A percentile compares a stretch with the other conserved stretches of the same genome.
These are phyloP conservation scores for Psilocybe subaeruginosa DNA, from an alignment of 768 basidiomycete genomes.

Conservation along the genomic window DNA sequence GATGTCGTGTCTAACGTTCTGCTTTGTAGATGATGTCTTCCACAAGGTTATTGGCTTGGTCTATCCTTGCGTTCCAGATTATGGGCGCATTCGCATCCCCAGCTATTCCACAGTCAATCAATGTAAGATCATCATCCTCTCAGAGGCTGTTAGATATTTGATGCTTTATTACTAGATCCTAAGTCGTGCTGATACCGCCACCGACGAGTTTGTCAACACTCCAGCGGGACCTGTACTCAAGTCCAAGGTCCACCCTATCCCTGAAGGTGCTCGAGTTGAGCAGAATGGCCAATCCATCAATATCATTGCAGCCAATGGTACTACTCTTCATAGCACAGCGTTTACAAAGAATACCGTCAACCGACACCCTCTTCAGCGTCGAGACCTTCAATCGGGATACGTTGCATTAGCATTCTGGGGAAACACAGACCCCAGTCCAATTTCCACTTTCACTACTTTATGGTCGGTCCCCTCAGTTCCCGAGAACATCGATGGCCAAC, in stretches of 20 bases:
- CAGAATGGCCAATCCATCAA: not conserved
- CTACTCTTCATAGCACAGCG: not conserved
- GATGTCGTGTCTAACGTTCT: not conserved
- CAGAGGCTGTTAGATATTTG: not conserved
- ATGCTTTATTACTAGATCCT: not conserved
- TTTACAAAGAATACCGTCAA: not conserved
- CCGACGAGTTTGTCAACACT: not conserved
- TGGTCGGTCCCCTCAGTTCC: slow-evolving; percentile 27
- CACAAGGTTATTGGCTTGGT: not conserved
- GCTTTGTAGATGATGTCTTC: not conserved
- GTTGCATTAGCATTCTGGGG: slow-evolving; percentile 20
- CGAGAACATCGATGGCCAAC: slow-evolving; percentile 18
- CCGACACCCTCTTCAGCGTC: too few relatives aligned
- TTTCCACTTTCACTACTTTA: slow-evolving; percentile 16
- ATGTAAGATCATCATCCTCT: not conserved
- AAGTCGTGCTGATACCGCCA: not conserved
- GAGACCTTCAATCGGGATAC: not conserved
- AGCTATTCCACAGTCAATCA: not conserved
- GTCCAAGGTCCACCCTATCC: not conserved
- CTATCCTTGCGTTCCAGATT: not conserved
- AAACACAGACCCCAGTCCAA: slow-evolving; percentile 17
- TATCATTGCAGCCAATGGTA: not conserved
- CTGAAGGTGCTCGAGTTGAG: not conserved
- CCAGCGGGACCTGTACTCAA: not conserved
- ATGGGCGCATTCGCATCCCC: not conserved